phyloP scores from a whole-genome alignment of 1,284 basidiomycete genomes.

The Meira miltonrushii region DNA sequence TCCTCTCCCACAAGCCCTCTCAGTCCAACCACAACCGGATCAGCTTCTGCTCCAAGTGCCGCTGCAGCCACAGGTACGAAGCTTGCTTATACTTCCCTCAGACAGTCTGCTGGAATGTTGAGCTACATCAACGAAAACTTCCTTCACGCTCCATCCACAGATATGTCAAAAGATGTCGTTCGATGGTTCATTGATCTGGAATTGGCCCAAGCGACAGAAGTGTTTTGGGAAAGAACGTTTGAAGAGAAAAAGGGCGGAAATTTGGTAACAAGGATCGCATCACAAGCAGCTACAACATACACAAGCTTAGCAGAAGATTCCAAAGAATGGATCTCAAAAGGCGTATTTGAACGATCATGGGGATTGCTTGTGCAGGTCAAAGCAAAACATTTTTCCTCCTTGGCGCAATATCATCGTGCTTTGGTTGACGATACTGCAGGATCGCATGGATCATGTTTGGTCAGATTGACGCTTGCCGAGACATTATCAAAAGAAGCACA shows the following conservation, averaged over 20 bases:
- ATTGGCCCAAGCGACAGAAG: constrained; percentile 88
- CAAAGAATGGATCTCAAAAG: constrained; percentile 91
- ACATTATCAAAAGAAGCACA: constrained; percentile 76
- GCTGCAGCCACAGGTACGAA: constrained; percentile 71
- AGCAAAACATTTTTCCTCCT: constrained; percentile 77
- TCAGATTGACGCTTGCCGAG: constrained; percentile 75
- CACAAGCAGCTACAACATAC: constrained; percentile 78
- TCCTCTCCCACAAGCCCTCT: constrained; percentile 16
- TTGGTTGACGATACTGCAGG: constrained; percentile 70
- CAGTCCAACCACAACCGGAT: background rate
- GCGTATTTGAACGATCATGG: constrained; percentile 94
- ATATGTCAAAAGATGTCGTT: constrained; percentile 87
- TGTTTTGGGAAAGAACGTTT: constrained; percentile 86
- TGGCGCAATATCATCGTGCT: constrained; percentile 81
- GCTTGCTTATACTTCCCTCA: constrained; percentile 84
- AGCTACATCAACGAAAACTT: constrained; percentile 99
- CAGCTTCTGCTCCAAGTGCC: background rate
- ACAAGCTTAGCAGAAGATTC: constrained; percentile 74
- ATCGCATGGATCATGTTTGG: constrained; percentile 81
- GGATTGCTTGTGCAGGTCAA: constrained; percentile 80
- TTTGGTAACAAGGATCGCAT: constrained; percentile 77
- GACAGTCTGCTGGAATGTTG: constrained; percentile 92
- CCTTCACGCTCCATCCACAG: constrained; percentile 93
- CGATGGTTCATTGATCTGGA: constrained; percentile 82
- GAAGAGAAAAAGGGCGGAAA: constrained; percentile 63